phyloP scores from a whole-genome alignment of 805 yeast genomes.

The Blastobotrys peoriensis region DNA sequence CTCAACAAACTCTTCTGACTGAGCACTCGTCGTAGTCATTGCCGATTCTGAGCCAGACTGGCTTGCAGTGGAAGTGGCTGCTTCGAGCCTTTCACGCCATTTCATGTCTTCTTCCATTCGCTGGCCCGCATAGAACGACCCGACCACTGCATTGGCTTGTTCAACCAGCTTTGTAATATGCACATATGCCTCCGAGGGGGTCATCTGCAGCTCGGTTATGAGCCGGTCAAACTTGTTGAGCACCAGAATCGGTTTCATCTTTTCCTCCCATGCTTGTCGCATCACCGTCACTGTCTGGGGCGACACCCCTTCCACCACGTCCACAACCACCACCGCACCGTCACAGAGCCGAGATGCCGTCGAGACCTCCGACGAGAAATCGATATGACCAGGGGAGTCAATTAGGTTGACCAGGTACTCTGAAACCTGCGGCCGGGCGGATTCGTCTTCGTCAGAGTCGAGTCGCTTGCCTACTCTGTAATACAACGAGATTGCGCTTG shows the following conservation, averaged over 20 bases:
- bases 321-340: constrained; percentile 92
- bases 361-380: constrained; percentile 92
- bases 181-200: constrained; percentile 77
- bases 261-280: constrained; percentile 93
- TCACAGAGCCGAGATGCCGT: constrained; percentile 95
- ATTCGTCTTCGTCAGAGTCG: constrained; percentile 14
- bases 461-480: constrained; percentile 56
- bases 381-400: constrained; percentile 99
- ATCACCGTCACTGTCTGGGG: constrained; percentile 94
- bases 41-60: constrained; percentile 31
- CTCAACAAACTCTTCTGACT: constrained; percentile 50
- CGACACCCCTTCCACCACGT: constrained; percentile 97
- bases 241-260: constrained; percentile 79
- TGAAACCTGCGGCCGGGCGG: constrained; percentile 35
- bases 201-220: constrained; percentile 70
- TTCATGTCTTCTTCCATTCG: constrained; percentile 78
- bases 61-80: constrained; percentile 16
- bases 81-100: constrained; percentile 47
- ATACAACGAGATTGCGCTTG: constrained; percentile 90
- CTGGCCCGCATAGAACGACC: constrained; percentile 88
- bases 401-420: constrained; percentile 87
- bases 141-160: constrained; percentile 91
- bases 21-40: no score
- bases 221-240: constrained; percentile 88
- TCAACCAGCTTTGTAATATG: constrained; percentile 78